Conservation (phyloP, 83 land plant species). For the Thuja plicata region DNA sequence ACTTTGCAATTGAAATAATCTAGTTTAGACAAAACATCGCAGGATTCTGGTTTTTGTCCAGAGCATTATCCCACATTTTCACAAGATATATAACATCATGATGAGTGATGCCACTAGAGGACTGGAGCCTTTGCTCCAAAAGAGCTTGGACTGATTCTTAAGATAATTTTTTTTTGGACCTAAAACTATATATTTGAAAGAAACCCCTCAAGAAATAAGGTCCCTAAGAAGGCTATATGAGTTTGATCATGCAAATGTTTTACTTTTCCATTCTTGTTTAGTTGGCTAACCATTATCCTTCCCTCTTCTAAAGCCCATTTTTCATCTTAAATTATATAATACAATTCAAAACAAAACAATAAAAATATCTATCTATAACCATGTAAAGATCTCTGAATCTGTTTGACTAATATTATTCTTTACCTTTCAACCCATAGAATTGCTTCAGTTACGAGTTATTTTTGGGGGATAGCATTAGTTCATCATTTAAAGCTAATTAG, state of each 20-base stretch:
- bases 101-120: background rate
- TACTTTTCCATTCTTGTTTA: background rate
- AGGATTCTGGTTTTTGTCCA: background rate
- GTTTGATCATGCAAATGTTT: background rate
- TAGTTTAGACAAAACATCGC: no score
- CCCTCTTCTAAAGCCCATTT: background rate
- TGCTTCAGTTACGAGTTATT: no score
- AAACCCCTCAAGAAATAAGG: background rate
- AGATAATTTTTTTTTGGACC: background rate
- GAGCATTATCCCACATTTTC: background rate
- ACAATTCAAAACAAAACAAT: no score
- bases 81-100: background rate
- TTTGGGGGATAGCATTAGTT: no score
- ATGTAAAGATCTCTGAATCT: background rate
- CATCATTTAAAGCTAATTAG: background rate
- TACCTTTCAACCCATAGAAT: no score
- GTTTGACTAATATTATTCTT: background rate
- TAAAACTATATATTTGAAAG: background rate
- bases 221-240: background rate
- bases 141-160: background rate
- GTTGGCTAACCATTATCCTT: background rate
- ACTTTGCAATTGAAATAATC: background rate
- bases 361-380: background rate
- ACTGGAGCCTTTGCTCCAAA: background rate
- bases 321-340: no score